Evolutionary conservation across 139 green algal genomes (phyloP).

Genomic region (Micromonas commoda): DNA sequence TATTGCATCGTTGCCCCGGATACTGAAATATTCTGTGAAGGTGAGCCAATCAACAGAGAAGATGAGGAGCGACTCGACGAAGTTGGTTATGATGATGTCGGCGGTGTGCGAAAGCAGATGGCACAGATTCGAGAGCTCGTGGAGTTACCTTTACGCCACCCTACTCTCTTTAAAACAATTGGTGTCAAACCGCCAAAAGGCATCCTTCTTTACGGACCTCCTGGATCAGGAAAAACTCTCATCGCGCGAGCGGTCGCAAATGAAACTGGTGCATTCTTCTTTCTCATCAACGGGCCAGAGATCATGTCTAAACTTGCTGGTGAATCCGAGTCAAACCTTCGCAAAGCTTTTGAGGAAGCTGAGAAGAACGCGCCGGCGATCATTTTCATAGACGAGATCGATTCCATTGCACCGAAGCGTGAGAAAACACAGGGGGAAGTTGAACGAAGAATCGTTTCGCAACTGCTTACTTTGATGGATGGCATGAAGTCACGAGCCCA

Average conservation of each 20-base stretch:
- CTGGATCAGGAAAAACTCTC: constrained; percentile 91
- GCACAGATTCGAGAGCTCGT: constrained; percentile 84
- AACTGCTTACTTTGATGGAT: constrained; percentile 99
- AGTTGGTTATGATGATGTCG: constrained; percentile 95
- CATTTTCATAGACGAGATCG: constrained; percentile 99
- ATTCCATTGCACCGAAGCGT: constrained; percentile 98
- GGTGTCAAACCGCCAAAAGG: constrained; percentile 99
- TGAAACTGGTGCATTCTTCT: constrained; percentile 98
- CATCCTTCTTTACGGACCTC: constrained; percentile 94
- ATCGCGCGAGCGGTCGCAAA: constrained; percentile 97
- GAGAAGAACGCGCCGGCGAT: constrained; percentile 99
- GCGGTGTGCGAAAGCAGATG: constrained; percentile 98
- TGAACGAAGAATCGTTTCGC: constrained; percentile 96
- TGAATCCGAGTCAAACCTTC: constrained; percentile 92
- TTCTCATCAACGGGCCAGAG: constrained; percentile 98
- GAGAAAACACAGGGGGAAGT: constrained; percentile 99
- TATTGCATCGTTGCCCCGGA: constrained; percentile 99
- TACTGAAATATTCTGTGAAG: constrained; percentile 89
- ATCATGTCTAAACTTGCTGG: constrained; percentile 98
- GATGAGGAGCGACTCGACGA: constrained; percentile 98
- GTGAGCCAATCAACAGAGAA: constrained; percentile 93
- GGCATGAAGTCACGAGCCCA: constrained; percentile 80
- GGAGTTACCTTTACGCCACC: constrained; percentile 96
- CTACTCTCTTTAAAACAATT: constrained; percentile 99
- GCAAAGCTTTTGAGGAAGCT: constrained; percentile 95